These are phyloP conservation scores for Fusarium citri DNA, from an alignment of 2,329 filamentous ascomycete genomes.

Conservation along the genomic window DNA sequence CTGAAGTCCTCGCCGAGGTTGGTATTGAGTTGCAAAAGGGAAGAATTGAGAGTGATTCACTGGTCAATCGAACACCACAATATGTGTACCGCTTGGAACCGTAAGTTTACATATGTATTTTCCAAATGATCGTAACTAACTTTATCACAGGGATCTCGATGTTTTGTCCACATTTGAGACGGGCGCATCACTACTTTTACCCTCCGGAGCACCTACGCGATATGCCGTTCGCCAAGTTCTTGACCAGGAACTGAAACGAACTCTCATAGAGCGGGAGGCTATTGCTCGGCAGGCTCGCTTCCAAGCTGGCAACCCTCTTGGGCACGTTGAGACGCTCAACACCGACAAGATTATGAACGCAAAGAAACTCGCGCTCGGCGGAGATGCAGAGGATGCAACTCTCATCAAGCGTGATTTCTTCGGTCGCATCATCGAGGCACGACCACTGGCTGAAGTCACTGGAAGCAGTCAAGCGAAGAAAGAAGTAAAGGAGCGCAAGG, in stretches of 20 bases:
- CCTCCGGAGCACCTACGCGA: conserved; percentile 78
- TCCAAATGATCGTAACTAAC: conserved; percentile 19
- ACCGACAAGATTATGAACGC: conserved; percentile 53
- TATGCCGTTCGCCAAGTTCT: conserved; percentile 94
- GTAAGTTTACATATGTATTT: conserved; percentile 62
- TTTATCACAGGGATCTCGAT: conserved; percentile 72
- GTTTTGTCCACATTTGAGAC: conserved; percentile 80
- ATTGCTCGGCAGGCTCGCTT: conserved; percentile 74
- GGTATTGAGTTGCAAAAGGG: conserved; percentile 85
- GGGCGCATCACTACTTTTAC: conserved; percentile 64
- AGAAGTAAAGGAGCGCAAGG: conserved; percentile 65
- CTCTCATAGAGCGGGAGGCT: conserved; percentile 73
- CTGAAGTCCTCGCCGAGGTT: conserved; percentile 84
- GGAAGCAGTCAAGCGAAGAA: conserved; percentile 50
- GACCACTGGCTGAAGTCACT: conserved; percentile 55
- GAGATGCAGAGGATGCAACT: conserved; percentile 51
- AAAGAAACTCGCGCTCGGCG: conserved; percentile 50
- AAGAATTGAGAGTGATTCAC: conserved; percentile 77
- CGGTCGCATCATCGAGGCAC: conserved; percentile 72
- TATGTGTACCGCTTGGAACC: conserved; percentile 97
- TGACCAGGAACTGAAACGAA: conserved; percentile 87
- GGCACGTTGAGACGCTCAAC: conserved; percentile 42
- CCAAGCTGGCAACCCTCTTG: conserved; percentile 58
- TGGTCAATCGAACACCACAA: conserved; percentile 68
- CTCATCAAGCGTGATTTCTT: conserved; percentile 85